Base-by-base conservation (phyloP, 257 asterid species). In the Cordia subcordata region DNA sequence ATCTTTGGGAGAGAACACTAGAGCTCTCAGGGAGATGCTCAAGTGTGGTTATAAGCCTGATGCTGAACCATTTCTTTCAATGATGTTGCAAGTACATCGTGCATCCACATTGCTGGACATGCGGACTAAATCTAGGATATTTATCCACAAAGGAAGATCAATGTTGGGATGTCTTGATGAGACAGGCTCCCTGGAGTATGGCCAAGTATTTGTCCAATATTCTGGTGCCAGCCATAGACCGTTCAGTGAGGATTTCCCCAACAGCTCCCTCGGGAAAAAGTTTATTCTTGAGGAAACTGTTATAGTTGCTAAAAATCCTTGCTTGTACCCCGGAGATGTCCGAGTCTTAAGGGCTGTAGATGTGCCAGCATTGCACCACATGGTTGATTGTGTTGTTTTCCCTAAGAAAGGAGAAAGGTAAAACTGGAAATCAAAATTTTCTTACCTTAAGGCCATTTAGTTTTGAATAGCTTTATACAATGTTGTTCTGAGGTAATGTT, bases 161-260 rank as follows among this genome's bases (percentile, higher is more conserved):
- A 81, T 87, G 98, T 83, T 91, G 96, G 96, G 98, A 32, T 91
- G 98, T 59, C 72, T 91, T 35, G 98, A 91, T 57, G 96, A 91
- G 75, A 77, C 94, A 38, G 79, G 82, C 16, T 80, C 62, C 44
- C 72, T 91, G 71, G 78, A 83, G 49, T 91, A 91, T 64, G 98
- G 98, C 0, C 72, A 91, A 73, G 98, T 88, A 61, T 90, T 91
- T 58, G 90, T 88, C 61, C 90, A 79, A 64, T 68, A 56, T 65
- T 79, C 92, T 16, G 70, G 85, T 27, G 55, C 82, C 52, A 71
- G 75, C n/a, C 62, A 38, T n/a, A 65, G 81, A 61, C 55, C 32
- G 54, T 67, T 71, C 64, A 51, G 57, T 45, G 81, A 64, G 1
- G 84, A 79, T 44, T 69, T 71, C 17, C 1, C 60, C 20, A n/a